A percentile compares a stretch with the other conserved stretches of the same genome.
Conservation (phyloP, 1,284 basidiomycete genomes). For the Sporisorium scitamineum region DNA sequence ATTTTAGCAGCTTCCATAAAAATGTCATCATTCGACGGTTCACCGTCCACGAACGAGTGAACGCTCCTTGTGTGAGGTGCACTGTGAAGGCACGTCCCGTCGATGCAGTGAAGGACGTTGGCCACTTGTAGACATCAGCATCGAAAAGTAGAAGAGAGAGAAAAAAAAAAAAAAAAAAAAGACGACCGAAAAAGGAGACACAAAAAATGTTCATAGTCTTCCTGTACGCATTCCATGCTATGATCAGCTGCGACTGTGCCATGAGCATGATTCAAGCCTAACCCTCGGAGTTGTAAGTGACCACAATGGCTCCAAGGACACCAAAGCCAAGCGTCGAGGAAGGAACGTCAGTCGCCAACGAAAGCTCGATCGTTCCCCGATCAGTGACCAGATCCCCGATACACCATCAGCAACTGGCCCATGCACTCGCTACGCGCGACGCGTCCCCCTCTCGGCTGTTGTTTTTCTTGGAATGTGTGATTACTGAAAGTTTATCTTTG, state of each 20-base stretch:
- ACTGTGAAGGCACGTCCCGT: no score
- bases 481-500: neutral
- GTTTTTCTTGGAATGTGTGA: slow-evolving; percentile 12
- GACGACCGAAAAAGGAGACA: slow-evolving; percentile 2
- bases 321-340: neutral
- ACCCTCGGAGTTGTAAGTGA: no score
- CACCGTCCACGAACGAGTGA: neutral
- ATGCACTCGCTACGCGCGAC: slow-evolving; percentile 35
- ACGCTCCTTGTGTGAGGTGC: neutral
- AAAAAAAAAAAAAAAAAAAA: neutral
- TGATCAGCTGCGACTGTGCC: neutral
- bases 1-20: slow-evolving; percentile 20
- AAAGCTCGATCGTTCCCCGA: slow-evolving; percentile 5
- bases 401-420: neutral
- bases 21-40: neutral
- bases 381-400: slow-evolving; percentile 9
- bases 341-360: neutral
- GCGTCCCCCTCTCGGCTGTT: slow-evolving; percentile 17
- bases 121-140: neutral
- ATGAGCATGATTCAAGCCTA: neutral
- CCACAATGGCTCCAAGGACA: neutral
- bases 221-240: neutral
- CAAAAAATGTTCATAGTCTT: neutral
- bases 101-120: neutral
- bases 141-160: neutral